Evolutionary conservation across 139 green algal genomes (phyloP), one percentile per base, ranked within the genome.

Genomic region (Coccomyxa sp.): DNA sequence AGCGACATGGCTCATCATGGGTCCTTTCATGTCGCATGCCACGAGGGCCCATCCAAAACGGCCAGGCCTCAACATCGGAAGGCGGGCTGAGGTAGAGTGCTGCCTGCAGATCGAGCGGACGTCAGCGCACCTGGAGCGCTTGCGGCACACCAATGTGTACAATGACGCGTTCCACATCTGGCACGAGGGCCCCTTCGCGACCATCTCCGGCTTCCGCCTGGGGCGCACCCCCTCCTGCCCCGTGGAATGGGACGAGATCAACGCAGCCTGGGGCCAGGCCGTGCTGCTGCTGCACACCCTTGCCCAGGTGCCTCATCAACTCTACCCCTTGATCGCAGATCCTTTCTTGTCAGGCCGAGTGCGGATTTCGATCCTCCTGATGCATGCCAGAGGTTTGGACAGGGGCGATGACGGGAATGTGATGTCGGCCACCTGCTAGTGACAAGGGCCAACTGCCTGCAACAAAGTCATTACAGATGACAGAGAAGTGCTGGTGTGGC

Each of bases 231-330:
- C 89, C 39, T 79, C 91, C 44, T 73, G 82, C 44, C 79, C 82
- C 9, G 95, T 99, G 76, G 90, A 95, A 76, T 99, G 96, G 96
- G 93, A 98, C 39, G 96, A 99, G 81, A 97, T 98, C 85, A 99
- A 99, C 86, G 94, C 94, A 14, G 96, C 93, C 24, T 98, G 92
- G 93, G 96, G 96, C 7, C 93, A 98, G 82, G 92, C 94, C 6
- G 92, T 96, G 69, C 85, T 97, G 76, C 89, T 99, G 83, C 89
- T 99, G 79, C 83, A 94, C 84, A 98, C 93, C 41, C 94, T 99
- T 89, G 93, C 95, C 34, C 89, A 90, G 86, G 85, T 89, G 79
- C 29, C 18, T 22, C 54, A n/a, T n/a, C n/a, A n/a, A n/a, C n/a
- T n/a, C n/a, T n/a, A n/a, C n/a, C n/a, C n/a, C n/a, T 50, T 34